Percentiles rank a stretch among this genome's conserved stretches.
These are phyloP conservation scores for Eustoma russellianum DNA, from an alignment of 257 asterid genomes.

Conservation along the genomic window DNA sequence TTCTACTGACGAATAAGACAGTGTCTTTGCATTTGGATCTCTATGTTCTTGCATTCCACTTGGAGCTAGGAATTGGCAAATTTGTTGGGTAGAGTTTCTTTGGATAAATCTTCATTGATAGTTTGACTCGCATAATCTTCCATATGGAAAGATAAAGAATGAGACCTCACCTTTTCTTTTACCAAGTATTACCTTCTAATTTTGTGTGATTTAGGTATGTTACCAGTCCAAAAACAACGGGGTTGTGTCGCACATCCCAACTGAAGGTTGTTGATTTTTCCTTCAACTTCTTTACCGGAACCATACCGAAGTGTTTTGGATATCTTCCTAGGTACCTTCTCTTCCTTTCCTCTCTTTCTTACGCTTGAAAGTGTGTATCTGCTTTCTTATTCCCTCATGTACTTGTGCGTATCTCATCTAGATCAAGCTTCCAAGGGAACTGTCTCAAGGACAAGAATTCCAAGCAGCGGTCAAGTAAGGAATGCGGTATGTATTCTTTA, in stretches of 20 bases:
- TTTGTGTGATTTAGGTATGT: constrained; percentile 36
- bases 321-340: constrained; percentile 54
- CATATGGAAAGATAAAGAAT: too few relatives aligned
- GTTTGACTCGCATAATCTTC: too few relatives aligned
- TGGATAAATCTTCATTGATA: too few relatives aligned
- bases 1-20: too few relatives aligned
- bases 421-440: constrained; percentile 74
- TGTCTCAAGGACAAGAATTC: constrained; percentile 56
- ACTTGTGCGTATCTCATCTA: constrained; percentile 12
- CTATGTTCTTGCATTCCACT: too few relatives aligned
- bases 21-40: too few relatives aligned
- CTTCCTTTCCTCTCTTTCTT: constrained; percentile 6
- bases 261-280: constrained; percentile 74
- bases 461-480: constrained; percentile 51
- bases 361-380: not conserved
- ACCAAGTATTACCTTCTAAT: not conserved
- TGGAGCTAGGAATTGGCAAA: too few relatives aligned
- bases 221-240: constrained; percentile 37
- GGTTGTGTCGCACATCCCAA: constrained; percentile 58
- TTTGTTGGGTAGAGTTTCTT: too few relatives aligned
- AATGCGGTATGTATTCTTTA: constrained; percentile 49
- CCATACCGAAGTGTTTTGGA: constrained; percentile 68
- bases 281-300: constrained; percentile 65
- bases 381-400: not conserved
- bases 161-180: not conserved